These are phyloP conservation scores for Aspergillus phoenicis DNA, from an alignment of 2,329 filamentous ascomycete species.

Conservation along the genomic window DNA sequence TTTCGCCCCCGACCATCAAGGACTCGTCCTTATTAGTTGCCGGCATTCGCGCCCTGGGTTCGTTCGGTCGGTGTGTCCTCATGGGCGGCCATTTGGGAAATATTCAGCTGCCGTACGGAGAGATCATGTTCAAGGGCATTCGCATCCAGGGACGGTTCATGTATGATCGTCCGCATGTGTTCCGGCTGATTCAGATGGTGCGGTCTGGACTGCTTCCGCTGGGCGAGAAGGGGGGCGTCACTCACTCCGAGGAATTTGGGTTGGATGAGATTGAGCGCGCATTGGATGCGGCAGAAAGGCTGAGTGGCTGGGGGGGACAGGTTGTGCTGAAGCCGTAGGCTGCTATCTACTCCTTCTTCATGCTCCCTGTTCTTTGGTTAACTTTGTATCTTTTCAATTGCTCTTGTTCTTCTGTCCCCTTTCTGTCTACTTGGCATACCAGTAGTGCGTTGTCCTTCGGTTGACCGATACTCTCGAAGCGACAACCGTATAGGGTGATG, in stretches of 20 bases:
- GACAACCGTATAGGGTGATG: no score
- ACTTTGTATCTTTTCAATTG: no score
- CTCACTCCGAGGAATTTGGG: not conserved
- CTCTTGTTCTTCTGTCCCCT: no score
- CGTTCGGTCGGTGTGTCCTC: not conserved
- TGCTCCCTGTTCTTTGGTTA: no score
- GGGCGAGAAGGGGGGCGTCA: not conserved
- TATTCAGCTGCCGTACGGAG: not conserved
- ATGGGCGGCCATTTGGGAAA: conserved; percentile 3
- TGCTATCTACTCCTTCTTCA: no score
- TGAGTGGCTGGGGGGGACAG: conserved; percentile 3
- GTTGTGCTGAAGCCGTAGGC: conserved; percentile 1
- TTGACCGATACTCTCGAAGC: no score
- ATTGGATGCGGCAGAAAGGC: not conserved
- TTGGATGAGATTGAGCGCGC: conserved; percentile 3
- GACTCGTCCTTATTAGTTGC: not conserved
- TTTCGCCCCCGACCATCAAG: not conserved
- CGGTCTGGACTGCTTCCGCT: conserved; percentile 1
- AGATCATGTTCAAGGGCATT: conserved; percentile 5
- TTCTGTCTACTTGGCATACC: no score
- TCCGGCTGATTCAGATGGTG: conserved; percentile 3
- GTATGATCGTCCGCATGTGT: conserved; percentile 3
- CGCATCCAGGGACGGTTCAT: conserved; percentile 9
- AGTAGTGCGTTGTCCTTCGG: no score
- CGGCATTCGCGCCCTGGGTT: not conserved